These are phyloP conservation scores for Allantophomopsis lycopodina DNA, from an alignment of 2,329 filamentous ascomycete genomes.

Conservation along the genomic window DNA sequence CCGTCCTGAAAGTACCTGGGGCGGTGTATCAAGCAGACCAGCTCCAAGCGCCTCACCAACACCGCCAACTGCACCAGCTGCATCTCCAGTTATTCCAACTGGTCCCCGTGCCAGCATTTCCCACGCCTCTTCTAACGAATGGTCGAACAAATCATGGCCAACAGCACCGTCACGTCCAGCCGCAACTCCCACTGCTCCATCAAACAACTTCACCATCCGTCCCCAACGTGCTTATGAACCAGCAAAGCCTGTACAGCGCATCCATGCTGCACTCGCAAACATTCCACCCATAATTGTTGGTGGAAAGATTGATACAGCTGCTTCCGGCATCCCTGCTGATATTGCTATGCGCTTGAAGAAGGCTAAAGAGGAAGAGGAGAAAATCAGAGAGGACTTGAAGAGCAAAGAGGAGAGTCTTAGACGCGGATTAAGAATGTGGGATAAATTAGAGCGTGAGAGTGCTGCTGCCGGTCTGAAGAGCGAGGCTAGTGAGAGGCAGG, in stretches of 20 bases:
- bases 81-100: slow-evolving; percentile 10
- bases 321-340: slow-evolving; percentile 14
- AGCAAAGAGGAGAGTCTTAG: slow-evolving; percentile 17
- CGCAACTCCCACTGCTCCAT: neutral
- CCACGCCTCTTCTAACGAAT: slow-evolving; percentile 5
- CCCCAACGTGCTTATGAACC: too few species aligned
- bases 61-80: slow-evolving; percentile 7
- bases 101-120: slow-evolving; percentile 14
- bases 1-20: slow-evolving; percentile 16
- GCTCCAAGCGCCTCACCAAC: slow-evolving; percentile 14
- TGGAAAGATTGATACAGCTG: slow-evolving; percentile 17
- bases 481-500: slow-evolving; percentile 18
- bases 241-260: slow-evolving; percentile 8
- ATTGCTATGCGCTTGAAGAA: slow-evolving; percentile 14
- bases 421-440: slow-evolving; percentile 15
- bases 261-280: slow-evolving; percentile 18
- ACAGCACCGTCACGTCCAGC: slow-evolving; percentile 11
- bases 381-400: slow-evolving; percentile 14
- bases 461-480: slow-evolving; percentile 13
- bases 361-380: slow-evolving; percentile 17
- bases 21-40: slow-evolving; percentile 10
- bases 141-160: slow-evolving; percentile 7
- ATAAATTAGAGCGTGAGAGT: slow-evolving; percentile 15
- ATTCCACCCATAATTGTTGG: slow-evolving; percentile 16
- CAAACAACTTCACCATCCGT: neutral